A percentile compares a stretch with the other conserved stretches of the same genome.
Evolutionary conservation across 1,139 yeast genomes (phyloP).

Genomic region (Insectozyma bohioensis): DNA sequence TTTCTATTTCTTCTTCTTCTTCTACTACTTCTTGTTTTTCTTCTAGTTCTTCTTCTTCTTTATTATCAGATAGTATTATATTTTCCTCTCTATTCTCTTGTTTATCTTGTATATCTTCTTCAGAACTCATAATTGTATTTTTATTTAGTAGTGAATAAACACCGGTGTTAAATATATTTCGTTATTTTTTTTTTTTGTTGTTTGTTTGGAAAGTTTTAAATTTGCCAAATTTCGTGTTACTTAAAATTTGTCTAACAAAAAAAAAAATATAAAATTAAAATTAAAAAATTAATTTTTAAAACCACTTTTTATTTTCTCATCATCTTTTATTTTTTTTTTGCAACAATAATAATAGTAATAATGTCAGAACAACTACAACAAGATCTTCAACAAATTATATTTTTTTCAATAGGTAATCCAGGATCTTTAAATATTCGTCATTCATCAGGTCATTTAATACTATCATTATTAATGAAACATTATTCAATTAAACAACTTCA

Average conservation of each 20-base stretch:
- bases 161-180: neutral
- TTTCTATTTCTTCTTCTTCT: slow-evolving; percentile 12
- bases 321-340: too few relatives aligned
- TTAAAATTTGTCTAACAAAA: too few relatives aligned
- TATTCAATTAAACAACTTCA: slow-evolving; percentile 25
- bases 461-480: slow-evolving; percentile 27
- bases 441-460: slow-evolving; percentile 39
- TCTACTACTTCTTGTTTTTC: slow-evolving; percentile 5
- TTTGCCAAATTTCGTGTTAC: too few relatives aligned
- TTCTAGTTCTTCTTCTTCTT: slow-evolving; percentile 9
- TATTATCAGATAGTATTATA: too few relatives aligned
- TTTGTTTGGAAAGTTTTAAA: too few relatives aligned
- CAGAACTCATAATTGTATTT: neutral
- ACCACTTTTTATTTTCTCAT: too few relatives aligned
- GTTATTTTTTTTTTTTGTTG: too few relatives aligned
- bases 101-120: slow-evolving; percentile 5
- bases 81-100: slow-evolving; percentile 6
- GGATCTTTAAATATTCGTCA: slow-evolving; percentile 37
- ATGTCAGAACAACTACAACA: too few relatives aligned
- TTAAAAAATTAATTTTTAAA: too few relatives aligned
- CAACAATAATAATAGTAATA: too few relatives aligned
- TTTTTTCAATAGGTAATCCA: slow-evolving; percentile 47
- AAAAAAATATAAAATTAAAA: too few relatives aligned
- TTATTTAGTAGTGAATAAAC: neutral
- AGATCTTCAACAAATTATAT: slow-evolving; percentile 2